A percentile compares a stretch with the other conserved stretches of the same genome.
Evolutionary conservation across 1,139 yeast genomes (phyloP).

Genomic region (Debaryomyces psychrophilus): DNA sequence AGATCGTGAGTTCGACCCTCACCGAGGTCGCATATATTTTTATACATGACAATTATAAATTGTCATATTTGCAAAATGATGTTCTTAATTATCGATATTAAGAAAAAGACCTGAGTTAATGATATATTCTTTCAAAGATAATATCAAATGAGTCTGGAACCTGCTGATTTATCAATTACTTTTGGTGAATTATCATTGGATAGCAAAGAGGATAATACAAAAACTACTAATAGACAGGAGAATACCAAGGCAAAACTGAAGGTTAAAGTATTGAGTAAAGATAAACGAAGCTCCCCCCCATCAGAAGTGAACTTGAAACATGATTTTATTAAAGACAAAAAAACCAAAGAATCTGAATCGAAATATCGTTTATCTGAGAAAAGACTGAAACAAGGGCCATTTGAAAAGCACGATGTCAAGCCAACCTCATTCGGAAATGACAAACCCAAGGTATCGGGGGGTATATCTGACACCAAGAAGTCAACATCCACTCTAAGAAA

Average conservation of each 20-base stretch:
- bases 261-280: neutral
- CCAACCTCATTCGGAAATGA: neutral
- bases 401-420: neutral
- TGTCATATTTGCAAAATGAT: neutral
- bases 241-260: neutral
- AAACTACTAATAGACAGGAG: neutral
- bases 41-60: neutral
- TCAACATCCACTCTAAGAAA: neutral
- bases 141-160: neutral
- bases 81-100: too few relatives aligned
- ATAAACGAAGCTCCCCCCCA: too few relatives aligned
- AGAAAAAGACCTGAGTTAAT: neutral
- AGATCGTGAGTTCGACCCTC: constrained; percentile 48
- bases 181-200: neutral
- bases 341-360: neutral
- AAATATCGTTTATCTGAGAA: neutral
- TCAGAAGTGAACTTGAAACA: too few relatives aligned
- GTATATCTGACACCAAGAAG: neutral
- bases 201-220: neutral
- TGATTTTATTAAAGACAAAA: neutral
- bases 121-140: neutral
- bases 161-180: neutral
- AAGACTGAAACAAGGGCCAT: neutral
- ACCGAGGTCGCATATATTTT: constrained; percentile 28
- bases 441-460: neutral